Base-by-base conservation (phyloP, 2,329 filamentous ascomycete genomes). In the Aciculosporium take region DNA sequence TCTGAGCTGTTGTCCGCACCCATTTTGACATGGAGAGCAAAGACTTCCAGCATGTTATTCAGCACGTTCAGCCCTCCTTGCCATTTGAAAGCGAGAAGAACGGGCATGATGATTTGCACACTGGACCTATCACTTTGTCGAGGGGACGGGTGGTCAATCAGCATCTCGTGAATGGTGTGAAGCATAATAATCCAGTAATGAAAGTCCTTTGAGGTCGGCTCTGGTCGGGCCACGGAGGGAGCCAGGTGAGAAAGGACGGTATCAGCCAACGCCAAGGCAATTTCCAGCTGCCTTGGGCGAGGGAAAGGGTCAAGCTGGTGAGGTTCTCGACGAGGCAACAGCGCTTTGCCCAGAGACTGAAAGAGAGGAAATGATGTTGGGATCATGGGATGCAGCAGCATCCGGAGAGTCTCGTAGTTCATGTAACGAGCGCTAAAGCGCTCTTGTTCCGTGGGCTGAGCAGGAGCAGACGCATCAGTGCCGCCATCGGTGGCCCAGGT, bases 71-170 rank as follows among this genome's bases (percentile, higher is more conserved):
- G 70, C 0, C 91, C 89, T 30, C 77, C 79, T 37, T 78, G 73
- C 45, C 85, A 79, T 58, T 88, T 89, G 65, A 98, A 95, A 1
- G 86, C 83, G 42, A 88, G 72, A 20, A 98, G 69, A 28, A 96
- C 79, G 23, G 91, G 72, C 33, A 86, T 82, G 40, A 81, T 73
- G 12, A 79, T 68, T 46, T 76, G 73, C 7, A 65, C 53, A 5
- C 57, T 67, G 47, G 62, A 64, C 49, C 60, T 71, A 48, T 66
- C 76, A 53, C 53, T 69, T 52, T 62, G 64, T 43, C 62, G 68
- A 45, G 55, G 61, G 49, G 66, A 45, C 60, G 72, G 71, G 40
- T 62, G 59, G 53, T 94, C 86, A 46, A 91, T 76, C 46, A 94
- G 64, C 59, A 93, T 74, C 54, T 88, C 81, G 30, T 83, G 79